Base-by-base conservation (phyloP, 2,329 filamentous ascomycete genomes). In the Arthrobotrys sphaeroides region DNA sequence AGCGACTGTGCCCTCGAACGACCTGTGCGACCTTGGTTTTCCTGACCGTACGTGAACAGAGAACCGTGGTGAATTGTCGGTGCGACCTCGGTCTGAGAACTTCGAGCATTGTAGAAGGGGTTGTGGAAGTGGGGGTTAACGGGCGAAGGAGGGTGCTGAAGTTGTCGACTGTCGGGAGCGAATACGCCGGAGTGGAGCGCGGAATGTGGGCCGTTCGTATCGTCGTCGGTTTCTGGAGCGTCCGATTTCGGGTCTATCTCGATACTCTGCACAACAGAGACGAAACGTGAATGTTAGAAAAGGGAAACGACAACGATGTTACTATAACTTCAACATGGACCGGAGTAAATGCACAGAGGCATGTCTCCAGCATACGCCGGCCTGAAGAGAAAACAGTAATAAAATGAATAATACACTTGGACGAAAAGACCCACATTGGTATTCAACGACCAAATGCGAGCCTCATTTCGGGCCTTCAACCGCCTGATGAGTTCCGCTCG, bases 401-500 rank as follows among this genome's bases (percentile, higher is more conserved):
- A 53, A 49, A 62, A 47, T 51, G 12, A 53, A 43, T 59, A 62
- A 49, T 74, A 55, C 36, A 81, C 36, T 74, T 67, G 33, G 61
- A 70, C 16, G 28, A 20, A 49, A 36, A 10, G 47, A 74, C 70
- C 62, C 70, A 86, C 90, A 85, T 87, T 86, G 79, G 86, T 86
- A 81, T 86, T 88, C 26, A 89, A 87, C 40, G 90, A 85, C 92
- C 92, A 95, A 3, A 88, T 88, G 38, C 91, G 90, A 80, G 88
- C 91, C 82, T 93, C 89, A 38, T 55, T 55, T 31, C 89, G 89
- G 82, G 88, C 88, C 84, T 97, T 97, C 78, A 97, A 86, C 78
- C 90, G 87, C 82, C 93, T 88, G 69, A 98, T 97, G 79, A 97
- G 84, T 82, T 94, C 90, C 69, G 89, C 88, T 77, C 94, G 87